Conservation (phyloP, 768 basidiomycete genomes). For the Agrocybe chaxingu region DNA sequence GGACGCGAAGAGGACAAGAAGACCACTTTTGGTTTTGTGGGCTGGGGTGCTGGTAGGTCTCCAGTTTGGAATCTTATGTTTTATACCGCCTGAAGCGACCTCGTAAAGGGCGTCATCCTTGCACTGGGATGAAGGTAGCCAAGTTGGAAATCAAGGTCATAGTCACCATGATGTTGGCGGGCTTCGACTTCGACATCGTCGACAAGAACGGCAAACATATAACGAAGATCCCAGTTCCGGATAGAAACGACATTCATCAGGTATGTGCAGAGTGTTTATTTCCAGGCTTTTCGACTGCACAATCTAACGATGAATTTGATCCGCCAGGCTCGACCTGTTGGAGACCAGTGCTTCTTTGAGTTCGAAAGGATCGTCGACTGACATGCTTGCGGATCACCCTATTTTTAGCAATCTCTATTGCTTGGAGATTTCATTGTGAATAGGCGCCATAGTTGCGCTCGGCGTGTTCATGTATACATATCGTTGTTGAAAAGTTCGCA, state of each 20-base stretch:
- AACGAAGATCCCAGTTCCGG: constrained; percentile 21
- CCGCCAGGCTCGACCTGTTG: constrained; percentile 1
- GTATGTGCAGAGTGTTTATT: constrained; percentile 1
- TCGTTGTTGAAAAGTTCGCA: too few relatives aligned
- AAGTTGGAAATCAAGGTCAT: constrained; percentile 14
- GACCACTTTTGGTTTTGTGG: constrained; percentile 23
- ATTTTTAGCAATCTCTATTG: too few relatives aligned
- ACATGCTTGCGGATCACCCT: too few relatives aligned
- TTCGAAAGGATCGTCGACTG: constrained; percentile 3
- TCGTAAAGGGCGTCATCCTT: constrained; percentile 15
- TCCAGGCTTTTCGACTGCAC: too few relatives aligned
- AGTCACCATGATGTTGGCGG: constrained; percentile 2
- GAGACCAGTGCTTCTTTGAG: constrained; percentile 4
- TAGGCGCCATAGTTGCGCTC: too few relatives aligned
- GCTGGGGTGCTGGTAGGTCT: constrained; percentile 33
- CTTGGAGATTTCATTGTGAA: too few relatives aligned
- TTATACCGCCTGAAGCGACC: neutral
- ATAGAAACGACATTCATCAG: constrained; percentile 28
- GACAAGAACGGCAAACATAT: constrained; percentile 26
- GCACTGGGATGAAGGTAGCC: constrained; percentile 11
- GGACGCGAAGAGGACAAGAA: constrained; percentile 30
- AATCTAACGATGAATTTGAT: too few relatives aligned
- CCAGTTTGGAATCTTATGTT: too few relatives aligned
- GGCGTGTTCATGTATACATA: too few relatives aligned
- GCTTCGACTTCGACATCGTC: constrained; percentile 20